Evolutionary conservation across 768 basidiomycete genomes (phyloP).

Genomic region (Russula sp.): DNA sequence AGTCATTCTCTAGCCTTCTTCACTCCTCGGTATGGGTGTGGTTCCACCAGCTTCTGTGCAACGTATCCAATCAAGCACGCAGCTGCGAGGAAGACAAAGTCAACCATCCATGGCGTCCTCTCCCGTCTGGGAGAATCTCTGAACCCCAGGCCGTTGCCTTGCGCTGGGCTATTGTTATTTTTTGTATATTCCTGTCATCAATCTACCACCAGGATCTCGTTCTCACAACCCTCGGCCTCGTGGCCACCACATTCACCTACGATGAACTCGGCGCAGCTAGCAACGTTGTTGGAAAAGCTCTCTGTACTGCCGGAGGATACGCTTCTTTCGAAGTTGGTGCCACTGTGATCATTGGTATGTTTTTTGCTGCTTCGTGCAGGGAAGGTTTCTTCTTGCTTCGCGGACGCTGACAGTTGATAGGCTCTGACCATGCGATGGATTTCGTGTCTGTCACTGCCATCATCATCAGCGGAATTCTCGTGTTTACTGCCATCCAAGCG

Average conservation of each 20-base stretch:
- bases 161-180: slow-evolving; percentile 19
- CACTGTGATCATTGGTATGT: slow-evolving; percentile 15
- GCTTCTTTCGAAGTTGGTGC: slow-evolving; percentile 23
- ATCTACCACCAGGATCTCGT: slow-evolving; percentile 18
- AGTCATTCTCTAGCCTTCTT: slow-evolving; percentile 3
- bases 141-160: slow-evolving; percentile 16
- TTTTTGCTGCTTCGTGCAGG: background rate
- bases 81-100: slow-evolving; percentile 22
- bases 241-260: slow-evolving; percentile 19
- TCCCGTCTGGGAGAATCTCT: slow-evolving; percentile 24
- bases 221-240: slow-evolving; percentile 19
- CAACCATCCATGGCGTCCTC: slow-evolving; percentile 26
- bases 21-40: slow-evolving; percentile 22
- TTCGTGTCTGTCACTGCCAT: slow-evolving; percentile 18
- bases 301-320: slow-evolving; percentile 22
- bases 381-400: background rate
- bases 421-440: slow-evolving; percentile 9
- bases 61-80: slow-evolving; percentile 25
- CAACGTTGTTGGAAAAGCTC: slow-evolving; percentile 18
- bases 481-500: slow-evolving; percentile 22
- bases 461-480: slow-evolving; percentile 18
- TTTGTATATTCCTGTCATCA: slow-evolving; percentile 18
- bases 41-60: slow-evolving; percentile 24
- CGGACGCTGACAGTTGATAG: background rate
- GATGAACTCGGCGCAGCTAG: slow-evolving; percentile 13